Conservation (phyloP, 2,329 filamentous ascomycete species). For the Pestalotiopsis fici region DNA sequence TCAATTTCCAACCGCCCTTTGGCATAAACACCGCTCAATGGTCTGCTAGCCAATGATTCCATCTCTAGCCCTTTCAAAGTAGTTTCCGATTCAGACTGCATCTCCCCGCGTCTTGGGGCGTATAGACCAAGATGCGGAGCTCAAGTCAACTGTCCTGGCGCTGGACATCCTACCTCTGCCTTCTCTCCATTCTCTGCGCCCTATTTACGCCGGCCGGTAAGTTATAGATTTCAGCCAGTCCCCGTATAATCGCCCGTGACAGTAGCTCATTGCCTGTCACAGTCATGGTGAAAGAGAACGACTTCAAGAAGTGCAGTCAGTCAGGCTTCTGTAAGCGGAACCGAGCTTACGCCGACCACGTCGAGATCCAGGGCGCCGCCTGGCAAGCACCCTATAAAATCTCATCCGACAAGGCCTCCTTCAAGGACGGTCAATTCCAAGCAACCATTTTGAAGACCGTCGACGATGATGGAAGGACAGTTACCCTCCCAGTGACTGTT, state of each 20-base stretch:
- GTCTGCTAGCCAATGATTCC: constrained; percentile 11
- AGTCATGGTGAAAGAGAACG: constrained; percentile 91
- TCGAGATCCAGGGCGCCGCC: constrained; percentile 59
- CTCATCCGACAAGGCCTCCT: constrained; percentile 68
- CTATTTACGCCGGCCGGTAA: constrained; percentile 67
- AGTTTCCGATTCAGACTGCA: constrained; percentile 26
- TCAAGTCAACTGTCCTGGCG: constrained; percentile 51
- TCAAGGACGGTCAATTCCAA: constrained; percentile 78
- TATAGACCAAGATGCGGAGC: constrained; percentile 48
- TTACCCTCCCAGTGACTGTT: constrained; percentile 79
- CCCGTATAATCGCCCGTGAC: neutral
- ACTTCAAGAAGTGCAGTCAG: constrained; percentile 96
- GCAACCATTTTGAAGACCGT: constrained; percentile 82
- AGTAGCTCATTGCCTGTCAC: constrained; percentile 13
- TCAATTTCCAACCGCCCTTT: neutral
- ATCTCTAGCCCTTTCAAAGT: constrained; percentile 3
- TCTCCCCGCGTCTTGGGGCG: constrained; percentile 29
- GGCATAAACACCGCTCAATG: neutral
- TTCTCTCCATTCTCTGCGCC: constrained; percentile 60
- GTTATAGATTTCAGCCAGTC: constrained; percentile 21
- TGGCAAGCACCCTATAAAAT: constrained; percentile 85
- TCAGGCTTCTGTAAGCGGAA: constrained; percentile 98
- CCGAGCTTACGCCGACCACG: constrained; percentile 82
- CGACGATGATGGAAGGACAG: constrained; percentile 63
- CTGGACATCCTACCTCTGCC: constrained; percentile 66